Base-by-base conservation (phyloP, 768 basidiomycete genomes). In the Nidularia pulvinata region DNA sequence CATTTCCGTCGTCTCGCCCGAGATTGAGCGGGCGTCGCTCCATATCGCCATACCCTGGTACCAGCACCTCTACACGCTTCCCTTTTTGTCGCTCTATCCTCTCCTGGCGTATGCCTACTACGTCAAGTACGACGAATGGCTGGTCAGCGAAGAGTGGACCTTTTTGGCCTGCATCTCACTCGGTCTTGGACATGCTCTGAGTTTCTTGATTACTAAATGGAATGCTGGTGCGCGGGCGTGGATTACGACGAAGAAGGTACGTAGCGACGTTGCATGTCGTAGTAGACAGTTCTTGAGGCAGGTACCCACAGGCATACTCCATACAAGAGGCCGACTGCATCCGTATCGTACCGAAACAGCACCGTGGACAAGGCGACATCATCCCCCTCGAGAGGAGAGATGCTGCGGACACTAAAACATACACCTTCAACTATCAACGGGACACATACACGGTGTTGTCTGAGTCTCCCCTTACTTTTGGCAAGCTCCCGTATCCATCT, bases 71-170 rank as follows among this genome's bases (percentile, higher is more conserved):
- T 94, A 94, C 64, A 80, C 85, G 5, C 53, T 85, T 14, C 92
- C 92, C 0, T 92, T 91, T 62, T 77, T 93, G n/a, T 82, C 80
- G 1, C 74, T 93, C 48, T 94, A 93, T 57, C 92, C 92, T 0
- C 66, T 94, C 33, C 80, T 92, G 33, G 91, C 89, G 25, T 97
- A 96, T 68, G 89, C 95, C 19, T 98, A 98, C 77, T 92, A 88
- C 62, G 69, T 94, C 70, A 88, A 82, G 69, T 97, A 98, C 69
- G 92, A 96, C 62, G 74, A 86, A 56, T 97, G 92, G 90, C 75
- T 98, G 51, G 81, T 87, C 63, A 92, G 91, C 53, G 94, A 96
- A 71, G 96, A 98, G 68, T 98, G 95, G 95, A 96, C 97, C 0
- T 99, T 98, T 66, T 82, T 98, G 19, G 91, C 90, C 36, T 94